These are phyloP conservation scores for Beta macrorhiza DNA, from an alignment of 179 eudicot species.

Conservation along the genomic window DNA sequence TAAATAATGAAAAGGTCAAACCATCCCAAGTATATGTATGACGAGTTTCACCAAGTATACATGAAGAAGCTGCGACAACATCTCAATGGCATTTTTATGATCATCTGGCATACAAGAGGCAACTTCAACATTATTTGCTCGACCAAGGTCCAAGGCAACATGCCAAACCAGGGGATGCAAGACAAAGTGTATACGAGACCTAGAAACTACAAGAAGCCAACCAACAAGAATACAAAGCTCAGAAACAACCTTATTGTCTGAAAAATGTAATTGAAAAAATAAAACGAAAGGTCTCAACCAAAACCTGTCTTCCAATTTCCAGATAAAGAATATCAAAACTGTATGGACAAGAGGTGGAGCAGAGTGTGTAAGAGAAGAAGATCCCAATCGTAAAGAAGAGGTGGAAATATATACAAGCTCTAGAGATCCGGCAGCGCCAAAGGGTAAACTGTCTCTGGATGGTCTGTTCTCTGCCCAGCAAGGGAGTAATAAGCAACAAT, in stretches of 20 bases:
- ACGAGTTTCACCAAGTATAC: not conserved
- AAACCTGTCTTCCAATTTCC: not conserved
- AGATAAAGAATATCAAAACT: constrained; percentile 10
- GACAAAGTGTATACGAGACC: not conserved
- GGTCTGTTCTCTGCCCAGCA: constrained; percentile 71
- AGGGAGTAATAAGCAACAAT: constrained; percentile 85
- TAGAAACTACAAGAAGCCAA: not conserved
- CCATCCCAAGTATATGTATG: no score
- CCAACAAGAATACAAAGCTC: constrained; percentile 25
- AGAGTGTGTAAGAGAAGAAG: constrained; percentile 16
- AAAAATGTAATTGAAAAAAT: constrained; percentile 2
- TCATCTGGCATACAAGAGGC: not conserved
- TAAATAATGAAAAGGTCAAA: no score
- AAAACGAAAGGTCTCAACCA: constrained; percentile 4
- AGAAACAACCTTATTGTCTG: constrained; percentile 16
- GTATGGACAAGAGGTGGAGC: constrained; percentile 23
- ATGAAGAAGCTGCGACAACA: not conserved
- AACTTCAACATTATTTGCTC: not conserved
- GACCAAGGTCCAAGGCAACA: not conserved
- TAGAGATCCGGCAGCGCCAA: constrained; percentile 26
- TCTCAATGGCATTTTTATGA: not conserved
- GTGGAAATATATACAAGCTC: constrained; percentile 19
- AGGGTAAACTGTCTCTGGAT: constrained; percentile 57
- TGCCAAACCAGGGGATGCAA: not conserved
- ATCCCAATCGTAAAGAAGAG: not conserved